phyloP scores from a whole-genome alignment of 108 stramenopile species.

The Epipyxis sp. region DNA sequence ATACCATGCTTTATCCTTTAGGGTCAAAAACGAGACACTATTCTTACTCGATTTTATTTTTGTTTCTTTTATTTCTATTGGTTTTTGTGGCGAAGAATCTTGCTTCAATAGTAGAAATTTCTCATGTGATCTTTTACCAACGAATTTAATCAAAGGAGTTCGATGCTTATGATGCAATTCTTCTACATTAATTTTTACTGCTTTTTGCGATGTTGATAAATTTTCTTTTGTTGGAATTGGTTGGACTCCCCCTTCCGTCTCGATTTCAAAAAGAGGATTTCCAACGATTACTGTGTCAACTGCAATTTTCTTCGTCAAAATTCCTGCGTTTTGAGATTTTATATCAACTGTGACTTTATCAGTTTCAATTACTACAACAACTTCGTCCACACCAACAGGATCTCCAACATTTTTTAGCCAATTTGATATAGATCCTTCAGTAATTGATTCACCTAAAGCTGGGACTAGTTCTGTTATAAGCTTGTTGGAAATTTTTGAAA shows the following conservation, averaged over 20 bases:
- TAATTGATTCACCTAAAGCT: conserved; percentile 32
- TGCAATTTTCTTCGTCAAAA: conserved; percentile 68
- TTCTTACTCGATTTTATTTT: too few species aligned
- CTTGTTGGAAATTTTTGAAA: too few species aligned
- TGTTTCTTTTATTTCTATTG: too few species aligned
- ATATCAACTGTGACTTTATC: conserved; percentile 89
- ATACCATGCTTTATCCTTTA: conserved; percentile 57
- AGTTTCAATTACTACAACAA: conserved; percentile 78
- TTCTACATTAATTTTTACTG: conserved; percentile 30
- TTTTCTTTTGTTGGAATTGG: conserved; percentile 62
- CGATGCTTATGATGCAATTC: conserved; percentile 1
- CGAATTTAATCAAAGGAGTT: conserved; percentile 76
- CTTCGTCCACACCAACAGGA: conserved; percentile 70
- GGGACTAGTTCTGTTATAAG: not conserved
- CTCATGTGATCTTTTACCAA: conserved; percentile 74
- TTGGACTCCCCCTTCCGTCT: not conserved
- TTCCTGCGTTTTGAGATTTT: conserved; percentile 72
- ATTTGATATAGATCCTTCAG: conserved; percentile 78
- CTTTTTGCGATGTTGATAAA: conserved; percentile 44
- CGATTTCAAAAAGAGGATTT: not conserved
- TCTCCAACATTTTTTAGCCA: conserved; percentile 72
- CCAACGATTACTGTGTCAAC: conserved; percentile 60
- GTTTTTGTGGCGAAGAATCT: not conserved
- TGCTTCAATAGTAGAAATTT: not conserved
- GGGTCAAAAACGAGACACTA: not conserved